A percentile compares a stretch with the other conserved stretches of the same genome.
Conservation (phyloP, 106 monocot species). For the Dendrobium catenatum region DNA sequence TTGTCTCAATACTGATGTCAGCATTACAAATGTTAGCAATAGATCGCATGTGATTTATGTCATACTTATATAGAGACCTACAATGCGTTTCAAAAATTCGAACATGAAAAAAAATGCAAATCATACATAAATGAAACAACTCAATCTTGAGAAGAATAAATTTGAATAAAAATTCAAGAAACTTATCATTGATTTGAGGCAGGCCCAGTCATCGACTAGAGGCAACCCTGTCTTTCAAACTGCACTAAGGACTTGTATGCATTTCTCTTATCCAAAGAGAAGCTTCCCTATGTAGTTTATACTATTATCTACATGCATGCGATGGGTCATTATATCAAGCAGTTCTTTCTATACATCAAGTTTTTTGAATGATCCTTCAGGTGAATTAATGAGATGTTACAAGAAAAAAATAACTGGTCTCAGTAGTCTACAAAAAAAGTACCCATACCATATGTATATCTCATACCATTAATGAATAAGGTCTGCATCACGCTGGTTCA, state of each 20-base stretch:
- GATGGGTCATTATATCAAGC: conserved; percentile 61
- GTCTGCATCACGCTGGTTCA: conserved; percentile 90
- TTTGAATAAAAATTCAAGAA: neutral
- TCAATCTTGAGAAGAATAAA: no score
- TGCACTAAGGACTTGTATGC: conserved; percentile 33
- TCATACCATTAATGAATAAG: conserved; percentile 84
- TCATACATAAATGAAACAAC: neutral
- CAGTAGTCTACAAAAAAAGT: no score
- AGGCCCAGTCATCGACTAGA: conserved; percentile 82
- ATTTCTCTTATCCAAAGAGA: conserved; percentile 63
- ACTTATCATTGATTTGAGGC: conserved; percentile 78
- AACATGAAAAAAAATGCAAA: conserved; percentile 32
- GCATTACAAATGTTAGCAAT: conserved; percentile 95
- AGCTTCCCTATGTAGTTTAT: conserved; percentile 64
- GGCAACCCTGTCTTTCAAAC: conserved; percentile 54
- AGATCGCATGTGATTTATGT: conserved; percentile 96
- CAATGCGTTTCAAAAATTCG: conserved; percentile 77
- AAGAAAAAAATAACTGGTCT: neutral
- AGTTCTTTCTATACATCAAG: conserved; percentile 46
- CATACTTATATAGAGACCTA: conserved; percentile 92
- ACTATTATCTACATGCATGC: conserved; percentile 73
- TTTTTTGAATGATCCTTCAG: conserved; percentile 53
- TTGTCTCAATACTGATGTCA: conserved; percentile 43
- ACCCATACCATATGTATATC: conserved; percentile 17
- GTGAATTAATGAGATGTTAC: conserved; percentile 35